Evolutionary conservation across 129 eudicot species (phyloP), one percentile per base, ranked within the genome.

Genomic region (Centaurea solstitialis): DNA sequence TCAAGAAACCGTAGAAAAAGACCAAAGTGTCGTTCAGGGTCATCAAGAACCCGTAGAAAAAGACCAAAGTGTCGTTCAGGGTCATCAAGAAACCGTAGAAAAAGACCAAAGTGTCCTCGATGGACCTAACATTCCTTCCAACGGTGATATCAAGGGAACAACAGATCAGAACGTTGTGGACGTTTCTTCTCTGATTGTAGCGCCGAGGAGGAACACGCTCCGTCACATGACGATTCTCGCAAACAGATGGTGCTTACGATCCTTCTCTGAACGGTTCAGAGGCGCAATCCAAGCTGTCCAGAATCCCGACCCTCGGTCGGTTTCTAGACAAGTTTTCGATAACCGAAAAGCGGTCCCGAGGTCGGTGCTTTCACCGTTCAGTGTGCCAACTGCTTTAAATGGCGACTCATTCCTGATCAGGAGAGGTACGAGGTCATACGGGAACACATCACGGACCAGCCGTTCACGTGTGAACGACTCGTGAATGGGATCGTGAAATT

Each of bases 351-450:
- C 65, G n/a, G 76, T 86, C 99, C 98, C 23, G 83, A 91, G 23
- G 90, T 95, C 0, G 97, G 95, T 47, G 93, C 98, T 9, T 95
- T 92, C 62, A 91, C 98, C 0, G 97, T 91, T 45, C 99, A 95
- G 43, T 95, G 99, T 78, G 91, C 98, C 17, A 80, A 79, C 64
- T 95, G 99, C 70, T 89, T 88, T 39, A 89, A 95, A 68, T 95
- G 99, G 99, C 89, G 99, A 84, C 79, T 95, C 18, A 91, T 93
- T 7, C 98, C 99, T 0, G 86, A 92, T 30, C 92, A 88, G 73
- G 93, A 88, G 68, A 95, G 87, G 80, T 95, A 95, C 73, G 98
- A 93, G 82, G 93, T 88, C 67, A 93, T 95, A 71, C 77, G 98
- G 18, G 99, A 91, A 64, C 92, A 88, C 81, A 93, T 95, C 62